phyloP scores from a whole-genome alignment of 306 rosid species.

The Fragaria iinumae region DNA sequence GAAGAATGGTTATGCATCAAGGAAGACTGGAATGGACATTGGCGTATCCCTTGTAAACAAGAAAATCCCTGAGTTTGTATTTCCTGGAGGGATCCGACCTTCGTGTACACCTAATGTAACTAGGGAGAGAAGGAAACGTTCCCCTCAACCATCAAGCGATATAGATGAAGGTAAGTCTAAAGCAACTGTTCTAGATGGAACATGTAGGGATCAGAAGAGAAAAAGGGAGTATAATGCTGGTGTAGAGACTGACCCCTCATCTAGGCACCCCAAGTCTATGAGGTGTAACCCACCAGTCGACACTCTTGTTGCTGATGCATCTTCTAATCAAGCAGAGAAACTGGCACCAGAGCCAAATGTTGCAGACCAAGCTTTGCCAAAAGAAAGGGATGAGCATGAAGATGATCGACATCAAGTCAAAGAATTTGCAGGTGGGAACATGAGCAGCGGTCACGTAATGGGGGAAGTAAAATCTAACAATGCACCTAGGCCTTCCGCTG shows the following conservation, averaged over 20 bases:
- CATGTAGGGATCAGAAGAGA: constrained; percentile 56
- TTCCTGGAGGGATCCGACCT: constrained; percentile 75
- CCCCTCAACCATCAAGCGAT: constrained; percentile 41
- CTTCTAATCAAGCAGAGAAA: constrained; percentile 67
- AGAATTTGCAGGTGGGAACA: constrained; percentile 29
- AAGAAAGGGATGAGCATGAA: constrained; percentile 74
- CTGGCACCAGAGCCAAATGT: constrained; percentile 23
- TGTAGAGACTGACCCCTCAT: constrained; percentile 26
- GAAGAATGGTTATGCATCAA: constrained; percentile 46
- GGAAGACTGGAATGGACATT: constrained; percentile 84
- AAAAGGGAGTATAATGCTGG: constrained; percentile 47
- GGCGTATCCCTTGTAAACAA: constrained; percentile 61
- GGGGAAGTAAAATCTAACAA: constrained; percentile 30
- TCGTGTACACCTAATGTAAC: constrained; percentile 43
- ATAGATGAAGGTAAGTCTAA: constrained; percentile 38
- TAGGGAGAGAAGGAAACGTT: constrained; percentile 51
- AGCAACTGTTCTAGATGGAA: constrained; percentile 34
- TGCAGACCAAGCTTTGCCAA: constrained; percentile 39
- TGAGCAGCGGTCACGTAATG: constrained; percentile 30
- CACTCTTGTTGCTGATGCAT: constrained; percentile 24
- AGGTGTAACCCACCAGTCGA: constrained; percentile 27
- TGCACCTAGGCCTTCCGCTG: constrained; percentile 26
- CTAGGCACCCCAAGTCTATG: constrained; percentile 35
- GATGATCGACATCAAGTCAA: constrained; percentile 51
- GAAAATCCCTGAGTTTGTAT: constrained; percentile 64